Evolutionary conservation across 352 stramenopile species (phyloP).

Genomic region (Thalassiosira livingstoniorum): DNA sequence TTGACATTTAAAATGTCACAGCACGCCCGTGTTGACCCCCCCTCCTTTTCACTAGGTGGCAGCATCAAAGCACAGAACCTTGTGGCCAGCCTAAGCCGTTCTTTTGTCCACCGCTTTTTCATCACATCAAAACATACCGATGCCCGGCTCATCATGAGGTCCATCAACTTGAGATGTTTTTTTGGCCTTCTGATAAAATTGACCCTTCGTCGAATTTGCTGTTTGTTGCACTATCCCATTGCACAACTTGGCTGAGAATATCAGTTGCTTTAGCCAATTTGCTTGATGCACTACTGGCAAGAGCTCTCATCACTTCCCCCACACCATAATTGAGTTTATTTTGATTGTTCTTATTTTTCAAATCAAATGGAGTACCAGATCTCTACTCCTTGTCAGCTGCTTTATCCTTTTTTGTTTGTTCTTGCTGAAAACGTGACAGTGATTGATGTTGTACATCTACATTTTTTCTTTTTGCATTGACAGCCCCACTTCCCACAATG

Average conservation of each 20-base stretch:
- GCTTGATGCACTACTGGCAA: not conserved
- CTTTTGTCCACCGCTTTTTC: not conserved
- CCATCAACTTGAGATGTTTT: not conserved
- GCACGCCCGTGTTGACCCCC: not conserved
- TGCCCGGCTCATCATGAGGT: not conserved
- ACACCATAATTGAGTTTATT: not conserved
- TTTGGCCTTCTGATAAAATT: not conserved
- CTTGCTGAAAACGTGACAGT: too few species aligned
- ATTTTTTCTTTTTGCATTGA: not conserved
- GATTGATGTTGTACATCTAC: not conserved
- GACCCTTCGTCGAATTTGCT: not conserved
- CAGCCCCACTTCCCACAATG: not conserved
- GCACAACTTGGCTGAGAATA: not conserved
- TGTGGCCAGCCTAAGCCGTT: too few species aligned
- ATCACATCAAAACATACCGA: not conserved
- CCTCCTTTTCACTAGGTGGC: not conserved
- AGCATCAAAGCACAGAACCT: not conserved
- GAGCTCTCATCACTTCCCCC: not conserved
- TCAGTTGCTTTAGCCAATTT: not conserved
- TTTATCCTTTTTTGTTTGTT: not conserved
- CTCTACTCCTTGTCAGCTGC: not conserved
- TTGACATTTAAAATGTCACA: slow-evolving; percentile 1
- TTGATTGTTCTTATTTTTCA: not conserved
- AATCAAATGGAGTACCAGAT: not conserved
- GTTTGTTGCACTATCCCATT: not conserved